Conservation (phyloP, 2,329 filamentous ascomycete genomes). For the Stagonosporopsis tanaceti region DNA sequence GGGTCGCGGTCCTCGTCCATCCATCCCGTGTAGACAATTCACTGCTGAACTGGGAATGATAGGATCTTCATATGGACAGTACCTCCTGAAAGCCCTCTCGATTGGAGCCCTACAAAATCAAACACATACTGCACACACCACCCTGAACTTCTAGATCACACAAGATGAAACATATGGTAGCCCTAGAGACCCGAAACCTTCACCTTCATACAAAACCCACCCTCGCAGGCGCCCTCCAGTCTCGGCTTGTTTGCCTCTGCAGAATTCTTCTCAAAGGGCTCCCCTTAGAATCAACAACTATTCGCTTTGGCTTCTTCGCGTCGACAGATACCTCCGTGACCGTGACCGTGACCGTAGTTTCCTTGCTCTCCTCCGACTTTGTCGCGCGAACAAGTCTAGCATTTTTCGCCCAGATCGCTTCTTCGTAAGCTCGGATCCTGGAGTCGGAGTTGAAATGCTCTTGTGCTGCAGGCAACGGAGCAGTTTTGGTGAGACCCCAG, state of each 20-base stretch:
- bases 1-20: too few relatives aligned
- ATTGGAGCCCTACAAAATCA: neutral
- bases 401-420: neutral
- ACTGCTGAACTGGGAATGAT: neutral
- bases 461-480: neutral
- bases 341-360: neutral
- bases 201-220: neutral
- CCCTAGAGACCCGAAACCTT: neutral
- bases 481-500: neutral
- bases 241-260: slow-evolving; percentile 9
- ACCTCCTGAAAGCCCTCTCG: too few relatives aligned
- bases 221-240: slow-evolving; percentile 5
- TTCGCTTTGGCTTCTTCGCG: neutral
- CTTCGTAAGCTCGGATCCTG: neutral
- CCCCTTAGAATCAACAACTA: slow-evolving; percentile 7
- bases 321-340: neutral
- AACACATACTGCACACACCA: neutral
- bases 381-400: too few relatives aligned
- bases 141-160: neutral
- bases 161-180: neutral
- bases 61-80: too few relatives aligned
- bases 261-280: slow-evolving; percentile 14
- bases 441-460: neutral
- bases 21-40: too few relatives aligned
- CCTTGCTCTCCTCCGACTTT: neutral